Evolutionary conservation across 306 rosid species (phyloP), one percentile per base, ranked within the genome.

Genomic region (Astragalus membranaceus): DNA sequence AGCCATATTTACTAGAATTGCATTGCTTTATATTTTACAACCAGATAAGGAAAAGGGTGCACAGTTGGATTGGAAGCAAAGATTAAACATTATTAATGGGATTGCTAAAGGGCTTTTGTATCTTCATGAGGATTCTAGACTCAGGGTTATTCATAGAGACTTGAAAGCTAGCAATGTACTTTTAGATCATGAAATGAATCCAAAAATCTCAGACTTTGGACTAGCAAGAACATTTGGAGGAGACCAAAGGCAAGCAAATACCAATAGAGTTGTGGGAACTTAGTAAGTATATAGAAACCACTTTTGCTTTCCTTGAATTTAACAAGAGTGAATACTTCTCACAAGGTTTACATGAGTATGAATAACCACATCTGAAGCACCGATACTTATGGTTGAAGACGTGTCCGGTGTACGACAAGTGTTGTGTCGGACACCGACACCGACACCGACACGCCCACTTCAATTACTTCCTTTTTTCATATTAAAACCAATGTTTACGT

Each of bases 201-300:
- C 85, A 13, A 88, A 88, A 77, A 85, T 85, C 43, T 79, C 86
- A 30, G 86, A 85, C 64, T 88, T 88, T 54, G 89, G 89, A 68
- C 65, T 83, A 20, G 85, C 93, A 14, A 81, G 86, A 73, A 72
- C 66, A 41, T 83, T 85, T 74, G 70, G 67, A 52, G 79, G 69
- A 46, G 79, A 85, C 56, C 83, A 85, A 10, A 70, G 78, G 30
- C 74, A 58, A 1, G 75, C 79, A 51, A 80, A 83, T 35, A 35
- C 37, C 0, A 35, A 4, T 35, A 35, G 37, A 35, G 7, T 35
- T 35, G 37, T 35, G 0, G 87, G 90, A 50, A 85, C 85, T 10
- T 75, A 65, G 87, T 85, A 63, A 79, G 89, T 65, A 10, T 66
- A 30, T 42, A 14, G 7, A 26, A 2, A 3, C 29, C 14, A 20